Percentiles rank a stretch among this genome's conserved stretches.
Evolutionary conservation across 2,329 filamentous ascomycete species (phyloP).

Genomic region (Zasmidium cellare): DNA sequence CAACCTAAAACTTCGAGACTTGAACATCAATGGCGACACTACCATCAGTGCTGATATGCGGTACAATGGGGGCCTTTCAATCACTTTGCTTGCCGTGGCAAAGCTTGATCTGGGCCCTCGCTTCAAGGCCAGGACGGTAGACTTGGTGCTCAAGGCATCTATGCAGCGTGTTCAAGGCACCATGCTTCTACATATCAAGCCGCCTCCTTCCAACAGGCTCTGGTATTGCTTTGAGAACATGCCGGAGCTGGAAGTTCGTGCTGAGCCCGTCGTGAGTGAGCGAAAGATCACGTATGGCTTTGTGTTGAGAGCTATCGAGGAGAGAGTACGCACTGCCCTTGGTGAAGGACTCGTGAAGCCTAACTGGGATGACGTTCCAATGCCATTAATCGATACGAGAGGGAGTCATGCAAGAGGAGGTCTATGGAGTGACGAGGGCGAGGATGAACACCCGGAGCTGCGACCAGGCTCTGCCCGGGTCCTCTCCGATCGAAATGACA

Average conservation of each 20-base stretch:
- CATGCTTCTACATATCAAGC: constrained; percentile 81
- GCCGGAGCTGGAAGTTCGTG: constrained; percentile 90
- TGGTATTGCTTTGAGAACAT: constrained; percentile 95
- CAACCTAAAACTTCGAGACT: constrained; percentile 81
- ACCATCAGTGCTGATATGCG: constrained; percentile 82
- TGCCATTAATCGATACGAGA: constrained; percentile 79
- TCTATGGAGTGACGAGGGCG: constrained; percentile 63
- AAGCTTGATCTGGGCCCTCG: constrained; percentile 85
- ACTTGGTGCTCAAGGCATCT: constrained; percentile 81
- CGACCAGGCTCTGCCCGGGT: constrained; percentile 7
- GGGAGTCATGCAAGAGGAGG: constrained; percentile 80
- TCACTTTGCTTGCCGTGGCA: constrained; percentile 90
- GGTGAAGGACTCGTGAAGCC: constrained; percentile 88
- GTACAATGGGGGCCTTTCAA: constrained; percentile 84
- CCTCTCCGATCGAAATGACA: constrained; percentile 20
- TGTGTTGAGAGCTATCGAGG: constrained; percentile 91
- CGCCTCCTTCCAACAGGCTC: constrained; percentile 90
- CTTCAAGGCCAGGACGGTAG: constrained; percentile 88
- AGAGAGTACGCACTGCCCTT: constrained; percentile 88
- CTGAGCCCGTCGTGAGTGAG: constrained; percentile 92
- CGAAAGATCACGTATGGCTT: constrained; percentile 93
- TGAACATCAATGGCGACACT: constrained; percentile 89
- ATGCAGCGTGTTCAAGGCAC: constrained; percentile 85
- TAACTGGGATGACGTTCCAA: constrained; percentile 84
- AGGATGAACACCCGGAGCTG: constrained; percentile 4